Evolutionary conservation across 768 basidiomycete species (phyloP).

Genomic region (Auricularia heimuer): DNA sequence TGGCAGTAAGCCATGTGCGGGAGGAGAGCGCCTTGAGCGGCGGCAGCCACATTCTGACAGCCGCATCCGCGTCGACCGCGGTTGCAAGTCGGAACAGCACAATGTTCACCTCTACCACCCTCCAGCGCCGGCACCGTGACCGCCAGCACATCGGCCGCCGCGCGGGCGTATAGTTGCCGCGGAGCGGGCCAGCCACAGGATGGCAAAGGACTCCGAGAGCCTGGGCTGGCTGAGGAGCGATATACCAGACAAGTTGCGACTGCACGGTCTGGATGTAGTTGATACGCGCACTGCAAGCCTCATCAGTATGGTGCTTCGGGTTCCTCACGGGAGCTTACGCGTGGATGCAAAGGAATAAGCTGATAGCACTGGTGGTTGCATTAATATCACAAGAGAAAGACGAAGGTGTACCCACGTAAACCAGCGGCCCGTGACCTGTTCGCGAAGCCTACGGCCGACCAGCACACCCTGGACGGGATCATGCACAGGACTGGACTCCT

Average conservation of each 20-base stretch:
- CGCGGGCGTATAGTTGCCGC: constrained; percentile 21
- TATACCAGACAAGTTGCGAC: constrained; percentile 22
- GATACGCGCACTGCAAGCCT: constrained; percentile 15
- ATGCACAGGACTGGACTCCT: not conserved
- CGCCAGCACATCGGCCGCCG: too few relatives aligned
- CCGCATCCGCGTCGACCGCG: too few relatives aligned
- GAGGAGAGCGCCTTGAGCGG: too few relatives aligned
- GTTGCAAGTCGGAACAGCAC: too few relatives aligned
- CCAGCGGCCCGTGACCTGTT: constrained; percentile 23
- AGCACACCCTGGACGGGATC: constrained; percentile 12
- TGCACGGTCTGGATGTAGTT: constrained; percentile 26
- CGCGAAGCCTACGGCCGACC: constrained; percentile 17
- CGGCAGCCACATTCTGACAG: too few relatives aligned
- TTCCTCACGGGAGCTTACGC: constrained; percentile 15
- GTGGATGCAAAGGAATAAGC: constrained; percentile 22
- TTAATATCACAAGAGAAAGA: not conserved
- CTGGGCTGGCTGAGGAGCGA: constrained; percentile 17
- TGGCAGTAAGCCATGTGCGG: too few relatives aligned
- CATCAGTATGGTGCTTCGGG: too few relatives aligned
- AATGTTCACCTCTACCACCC: too few relatives aligned
- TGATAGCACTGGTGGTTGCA: constrained; percentile 11
- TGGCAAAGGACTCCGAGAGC: constrained; percentile 24
- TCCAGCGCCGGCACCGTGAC: too few relatives aligned
- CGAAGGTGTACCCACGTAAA: constrained; percentile 16
- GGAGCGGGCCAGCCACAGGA: constrained; percentile 22